These are phyloP conservation scores for Neckera pumila DNA, from an alignment of 225 moss, liverwort and hornwort species.

Conservation along the genomic window DNA sequence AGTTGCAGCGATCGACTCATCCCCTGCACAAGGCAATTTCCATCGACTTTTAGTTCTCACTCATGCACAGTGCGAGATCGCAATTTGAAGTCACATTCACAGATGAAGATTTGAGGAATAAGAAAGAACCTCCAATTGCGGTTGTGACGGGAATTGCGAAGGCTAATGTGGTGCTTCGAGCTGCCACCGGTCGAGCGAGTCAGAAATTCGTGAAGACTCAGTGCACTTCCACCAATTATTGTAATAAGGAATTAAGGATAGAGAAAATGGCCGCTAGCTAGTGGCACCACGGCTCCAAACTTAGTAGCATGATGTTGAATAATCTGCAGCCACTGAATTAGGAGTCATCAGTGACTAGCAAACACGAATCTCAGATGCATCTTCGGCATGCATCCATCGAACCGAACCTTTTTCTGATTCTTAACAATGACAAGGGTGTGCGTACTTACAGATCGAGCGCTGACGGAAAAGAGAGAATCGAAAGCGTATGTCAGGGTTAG, in stretches of 20 bases:
- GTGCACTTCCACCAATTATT: slow-evolving; percentile 33
- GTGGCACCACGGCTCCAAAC: slow-evolving; percentile 33
- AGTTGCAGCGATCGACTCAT: slow-evolving; percentile 38
- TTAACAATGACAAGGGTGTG: neutral
- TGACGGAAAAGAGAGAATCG: slow-evolving; percentile 51
- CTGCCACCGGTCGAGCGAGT: slow-evolving; percentile 50
- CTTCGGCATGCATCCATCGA: neutral
- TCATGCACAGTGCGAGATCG: neutral
- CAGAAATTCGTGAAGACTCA: slow-evolving; percentile 35
- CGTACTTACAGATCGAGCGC: slow-evolving; percentile 23
- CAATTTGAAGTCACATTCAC: neutral
- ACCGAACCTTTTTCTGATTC: neutral
- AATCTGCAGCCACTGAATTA: slow-evolving; percentile 13
- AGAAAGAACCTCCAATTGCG: slow-evolving; percentile 33
- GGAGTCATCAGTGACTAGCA: neutral
- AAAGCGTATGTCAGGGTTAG: slow-evolving; percentile 42
- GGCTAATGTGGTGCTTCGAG: slow-evolving; percentile 39
- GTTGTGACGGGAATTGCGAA: slow-evolving; percentile 45
- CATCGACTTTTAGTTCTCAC: neutral
- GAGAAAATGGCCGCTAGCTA: slow-evolving; percentile 53
- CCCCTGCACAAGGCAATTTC: slow-evolving; percentile 16
- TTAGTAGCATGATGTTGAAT: slow-evolving; percentile 30
- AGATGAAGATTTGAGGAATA: neutral
- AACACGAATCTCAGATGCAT: neutral
- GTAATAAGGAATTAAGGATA: slow-evolving; percentile 33